phyloP scores from a whole-genome alignment of 2,329 filamentous ascomycete species.

The Apiospora marii region DNA sequence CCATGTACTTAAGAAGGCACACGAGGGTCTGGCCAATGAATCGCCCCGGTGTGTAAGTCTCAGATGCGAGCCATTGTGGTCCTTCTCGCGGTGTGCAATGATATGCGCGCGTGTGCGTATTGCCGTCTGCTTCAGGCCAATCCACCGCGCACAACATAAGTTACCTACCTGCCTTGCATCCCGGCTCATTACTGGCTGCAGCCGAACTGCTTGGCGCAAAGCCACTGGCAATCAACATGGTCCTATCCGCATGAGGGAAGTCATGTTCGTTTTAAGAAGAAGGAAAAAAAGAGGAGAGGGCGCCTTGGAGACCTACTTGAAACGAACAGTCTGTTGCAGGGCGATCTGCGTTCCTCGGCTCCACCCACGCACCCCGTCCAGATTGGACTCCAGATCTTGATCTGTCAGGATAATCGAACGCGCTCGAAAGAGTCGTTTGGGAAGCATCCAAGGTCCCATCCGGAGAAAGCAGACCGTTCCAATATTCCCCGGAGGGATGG shows the following conservation, averaged over 20 bases:
- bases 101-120: background rate
- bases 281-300: slow-evolving; percentile 10
- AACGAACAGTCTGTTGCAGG: slow-evolving; percentile 15
- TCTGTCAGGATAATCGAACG: slow-evolving; percentile 13
- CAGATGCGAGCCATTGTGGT: slow-evolving; percentile 12
- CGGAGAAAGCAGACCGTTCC: background rate
- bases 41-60: background rate
- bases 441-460: background rate
- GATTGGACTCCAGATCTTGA: slow-evolving; percentile 14
- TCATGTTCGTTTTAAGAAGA: slow-evolving; percentile 3
- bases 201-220: slow-evolving; percentile 5
- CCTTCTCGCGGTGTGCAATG: background rate
- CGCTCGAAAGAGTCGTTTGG: background rate
- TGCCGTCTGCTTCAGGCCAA: slow-evolving; percentile 11
- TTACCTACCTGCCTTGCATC: slow-evolving; percentile 6
- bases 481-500: background rate
- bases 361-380: slow-evolving; percentile 3
- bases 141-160: slow-evolving; percentile 2
- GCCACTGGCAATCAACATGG: slow-evolving; percentile 14
- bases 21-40: background rate
- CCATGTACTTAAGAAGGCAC: background rate
- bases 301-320: slow-evolving; percentile 8
- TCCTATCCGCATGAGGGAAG: slow-evolving; percentile 5
- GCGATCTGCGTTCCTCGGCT: background rate
- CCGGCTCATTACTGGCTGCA: slow-evolving; percentile 19